Evolutionary conservation across 345 rosid genomes (phyloP).

Genomic region (Linum trigynum): DNA sequence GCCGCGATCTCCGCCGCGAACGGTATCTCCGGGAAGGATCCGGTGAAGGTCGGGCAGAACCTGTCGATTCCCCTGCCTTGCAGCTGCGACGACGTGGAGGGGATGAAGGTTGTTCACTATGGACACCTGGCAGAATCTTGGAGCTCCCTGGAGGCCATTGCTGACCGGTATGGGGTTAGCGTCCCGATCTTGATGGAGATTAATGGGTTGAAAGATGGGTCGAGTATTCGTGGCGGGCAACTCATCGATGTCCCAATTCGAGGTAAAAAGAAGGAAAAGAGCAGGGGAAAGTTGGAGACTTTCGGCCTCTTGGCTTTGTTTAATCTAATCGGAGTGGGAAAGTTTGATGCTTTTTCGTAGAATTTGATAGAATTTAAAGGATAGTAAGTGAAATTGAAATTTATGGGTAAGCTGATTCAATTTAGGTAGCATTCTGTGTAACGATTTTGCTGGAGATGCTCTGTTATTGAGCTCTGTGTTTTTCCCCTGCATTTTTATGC

Average conservation of each 20-base stretch:
- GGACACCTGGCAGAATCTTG: constrained; percentile 18
- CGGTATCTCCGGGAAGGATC: not conserved
- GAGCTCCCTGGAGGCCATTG: constrained; percentile 19
- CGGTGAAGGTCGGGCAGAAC: constrained; percentile 10
- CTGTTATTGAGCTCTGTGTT: too few species aligned
- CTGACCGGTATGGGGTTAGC: constrained; percentile 13
- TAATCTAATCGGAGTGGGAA: too few species aligned
- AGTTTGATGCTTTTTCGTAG: too few species aligned
- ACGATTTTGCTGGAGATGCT: too few species aligned
- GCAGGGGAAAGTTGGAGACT: too few species aligned
- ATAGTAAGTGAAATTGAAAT: too few species aligned
- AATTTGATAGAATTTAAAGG: too few species aligned
- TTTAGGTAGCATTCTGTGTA: too few species aligned
- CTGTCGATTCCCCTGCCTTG: constrained; percentile 25
- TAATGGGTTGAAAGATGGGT: constrained; percentile 8
- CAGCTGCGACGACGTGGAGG: constrained; percentile 20
- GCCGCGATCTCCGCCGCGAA: constrained; percentile 17
- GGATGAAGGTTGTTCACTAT: constrained; percentile 20
- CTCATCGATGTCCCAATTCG: constrained; percentile 26
- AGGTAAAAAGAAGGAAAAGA: constrained; percentile 5
- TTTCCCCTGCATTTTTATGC: too few species aligned
- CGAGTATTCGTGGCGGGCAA: constrained; percentile 18
- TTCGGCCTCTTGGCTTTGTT: too few species aligned
- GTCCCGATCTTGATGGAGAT: constrained; percentile 3
- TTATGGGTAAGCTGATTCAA: too few species aligned